Percentiles rank a stretch among this genome's conserved stretches.
phyloP scores from a whole-genome alignment of 495 filamentous ascomycete genomes.

The Penicillium pulvis region DNA sequence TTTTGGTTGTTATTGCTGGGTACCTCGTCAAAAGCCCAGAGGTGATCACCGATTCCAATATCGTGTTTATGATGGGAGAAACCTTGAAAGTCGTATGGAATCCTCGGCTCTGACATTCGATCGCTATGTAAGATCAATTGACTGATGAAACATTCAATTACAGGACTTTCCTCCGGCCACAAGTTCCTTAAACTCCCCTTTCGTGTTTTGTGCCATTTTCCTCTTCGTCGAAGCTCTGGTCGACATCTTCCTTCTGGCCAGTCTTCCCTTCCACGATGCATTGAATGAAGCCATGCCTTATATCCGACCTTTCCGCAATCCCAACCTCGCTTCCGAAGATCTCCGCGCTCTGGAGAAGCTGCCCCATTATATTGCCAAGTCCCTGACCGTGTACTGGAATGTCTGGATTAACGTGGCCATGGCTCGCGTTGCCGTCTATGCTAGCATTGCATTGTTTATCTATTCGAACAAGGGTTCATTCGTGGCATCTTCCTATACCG shows the following conservation, averaged over 20 bases:
- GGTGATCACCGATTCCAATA: slow-evolving; percentile 71
- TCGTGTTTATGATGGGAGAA: slow-evolving; percentile 83
- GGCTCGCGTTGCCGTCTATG: slow-evolving; percentile 66
- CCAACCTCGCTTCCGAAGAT: slow-evolving; percentile 30
- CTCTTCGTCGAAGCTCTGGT: slow-evolving; percentile 67
- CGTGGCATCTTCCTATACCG: slow-evolving; percentile 33
- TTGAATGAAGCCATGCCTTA: slow-evolving; percentile 37
- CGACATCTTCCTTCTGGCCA: slow-evolving; percentile 72
- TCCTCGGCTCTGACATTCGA: background rate
- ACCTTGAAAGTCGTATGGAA: slow-evolving; percentile 72
- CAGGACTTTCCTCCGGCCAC: slow-evolving; percentile 59
- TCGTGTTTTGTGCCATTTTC: slow-evolving; percentile 70
- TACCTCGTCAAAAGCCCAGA: slow-evolving; percentile 76
- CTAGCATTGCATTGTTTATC: slow-evolving; percentile 65
- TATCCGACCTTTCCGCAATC: slow-evolving; percentile 31
- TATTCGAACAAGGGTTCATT: slow-evolving; percentile 58
- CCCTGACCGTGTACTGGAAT: slow-evolving; percentile 59
- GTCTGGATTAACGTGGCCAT: slow-evolving; percentile 75
- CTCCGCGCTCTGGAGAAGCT: slow-evolving; percentile 43
- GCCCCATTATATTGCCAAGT: slow-evolving; percentile 33
- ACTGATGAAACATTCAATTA: slow-evolving; percentile 36
- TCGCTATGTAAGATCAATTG: background rate
- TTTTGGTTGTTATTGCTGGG: slow-evolving; percentile 78
- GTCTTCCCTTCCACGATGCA: slow-evolving; percentile 45
- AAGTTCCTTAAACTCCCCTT: slow-evolving; percentile 57